These are phyloP conservation scores for Purshia tridentata DNA, from an alignment of 306 rosid species.

Conservation along the genomic window DNA sequence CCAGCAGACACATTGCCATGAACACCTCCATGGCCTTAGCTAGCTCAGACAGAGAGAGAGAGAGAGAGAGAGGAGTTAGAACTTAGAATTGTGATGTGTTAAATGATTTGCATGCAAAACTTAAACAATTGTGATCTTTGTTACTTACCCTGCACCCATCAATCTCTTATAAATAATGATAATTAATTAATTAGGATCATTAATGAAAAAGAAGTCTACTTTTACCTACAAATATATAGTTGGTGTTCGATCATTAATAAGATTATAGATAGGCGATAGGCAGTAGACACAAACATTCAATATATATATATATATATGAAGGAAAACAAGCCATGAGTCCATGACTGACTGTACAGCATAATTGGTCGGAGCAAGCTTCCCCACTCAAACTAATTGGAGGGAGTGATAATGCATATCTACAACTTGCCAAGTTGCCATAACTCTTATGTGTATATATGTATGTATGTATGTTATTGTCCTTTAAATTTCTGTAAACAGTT, in stretches of 20 bases:
- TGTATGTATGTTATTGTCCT: no score
- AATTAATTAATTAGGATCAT: not conserved
- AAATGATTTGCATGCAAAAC: slow-evolving; percentile 11
- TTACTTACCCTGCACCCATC: not conserved
- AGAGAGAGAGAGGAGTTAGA: not conserved
- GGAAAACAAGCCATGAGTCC: not conserved
- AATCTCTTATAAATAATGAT: not conserved
- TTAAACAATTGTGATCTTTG: not conserved
- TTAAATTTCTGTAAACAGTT: no score
- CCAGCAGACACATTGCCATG: slow-evolving; percentile 18
- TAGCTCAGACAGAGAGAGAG: not conserved
- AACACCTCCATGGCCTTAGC: slow-evolving; percentile 40
- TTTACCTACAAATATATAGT: not conserved
- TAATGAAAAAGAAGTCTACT: not conserved
- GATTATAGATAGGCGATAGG: not conserved
- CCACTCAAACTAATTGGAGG: not conserved
- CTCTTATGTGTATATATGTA: no score
- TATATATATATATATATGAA: no score
- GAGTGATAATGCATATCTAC: not conserved
- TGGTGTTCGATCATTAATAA: slow-evolving; percentile 1
- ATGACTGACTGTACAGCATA: no score
- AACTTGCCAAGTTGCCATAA: not conserved
- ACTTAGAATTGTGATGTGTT: not conserved
- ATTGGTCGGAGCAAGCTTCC: not conserved
- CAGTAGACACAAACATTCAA: not conserved